Evolutionary conservation across 2,329 filamentous ascomycete species (phyloP).

Genomic region (Eutypella sp.): DNA sequence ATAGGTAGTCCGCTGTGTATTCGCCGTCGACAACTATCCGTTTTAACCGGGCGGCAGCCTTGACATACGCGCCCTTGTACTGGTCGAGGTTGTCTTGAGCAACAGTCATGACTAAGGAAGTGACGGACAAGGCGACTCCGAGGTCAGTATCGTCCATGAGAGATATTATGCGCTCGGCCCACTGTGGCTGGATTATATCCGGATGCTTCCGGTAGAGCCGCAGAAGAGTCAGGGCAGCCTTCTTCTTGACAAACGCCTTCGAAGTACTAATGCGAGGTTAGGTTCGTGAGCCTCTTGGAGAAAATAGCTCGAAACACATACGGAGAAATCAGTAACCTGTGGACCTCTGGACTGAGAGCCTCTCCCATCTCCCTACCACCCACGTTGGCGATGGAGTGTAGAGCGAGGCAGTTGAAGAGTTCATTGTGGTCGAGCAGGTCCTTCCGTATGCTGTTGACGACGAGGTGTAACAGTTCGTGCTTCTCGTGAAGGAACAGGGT

Average conservation of each 20-base stretch:
- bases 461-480: slow-evolving; percentile 90
- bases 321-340: slow-evolving; percentile 91
- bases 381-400: slow-evolving; percentile 97
- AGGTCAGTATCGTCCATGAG: slow-evolving; percentile 96
- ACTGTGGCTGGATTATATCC: slow-evolving; percentile 89
- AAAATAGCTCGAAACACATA: slow-evolving; percentile 40
- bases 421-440: slow-evolving; percentile 93
- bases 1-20: slow-evolving; percentile 85
- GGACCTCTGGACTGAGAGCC: slow-evolving; percentile 84
- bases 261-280: slow-evolving; percentile 47
- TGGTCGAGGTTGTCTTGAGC: slow-evolving; percentile 92
- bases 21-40: slow-evolving; percentile 87
- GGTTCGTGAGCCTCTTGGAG: neutral
- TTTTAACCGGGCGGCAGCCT: slow-evolving; percentile 85
- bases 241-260: slow-evolving; percentile 98
- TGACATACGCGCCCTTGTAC: slow-evolving; percentile 91
- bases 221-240: slow-evolving; percentile 88
- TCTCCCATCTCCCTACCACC: slow-evolving; percentile 97
- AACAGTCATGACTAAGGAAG: slow-evolving; percentile 89
- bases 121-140: slow-evolving; percentile 91
- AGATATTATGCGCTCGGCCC: slow-evolving; percentile 97
- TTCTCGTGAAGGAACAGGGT: slow-evolving; percentile 96
- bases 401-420: slow-evolving; percentile 90
- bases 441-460: slow-evolving; percentile 98
- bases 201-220: slow-evolving; percentile 93